A percentile compares a stretch with the other conserved stretches of the same genome.
Evolutionary conservation across 2,329 filamentous ascomycete species (phyloP).

Genomic region (Aspergillus fumigatus): DNA sequence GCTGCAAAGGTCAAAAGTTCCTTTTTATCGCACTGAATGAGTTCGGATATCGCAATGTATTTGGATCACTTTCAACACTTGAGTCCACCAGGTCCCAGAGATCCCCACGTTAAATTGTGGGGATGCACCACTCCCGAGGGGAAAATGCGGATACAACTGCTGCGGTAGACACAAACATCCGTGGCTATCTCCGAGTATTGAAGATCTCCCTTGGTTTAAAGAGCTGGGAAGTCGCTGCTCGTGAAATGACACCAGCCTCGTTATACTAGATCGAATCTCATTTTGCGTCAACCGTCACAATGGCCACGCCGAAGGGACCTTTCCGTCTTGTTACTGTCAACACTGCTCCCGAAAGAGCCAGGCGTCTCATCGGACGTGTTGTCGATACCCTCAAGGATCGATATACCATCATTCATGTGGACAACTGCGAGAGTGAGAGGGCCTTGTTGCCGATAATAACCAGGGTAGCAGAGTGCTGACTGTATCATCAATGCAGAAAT

Average conservation of each 20-base stretch:
- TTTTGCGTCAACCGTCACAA: conserved; percentile 10
- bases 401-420: conserved; percentile 60
- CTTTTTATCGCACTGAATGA: not conserved
- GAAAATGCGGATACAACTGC: conserved; percentile 1
- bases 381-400: conserved; percentile 57
- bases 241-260: not conserved
- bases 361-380: conserved; percentile 57
- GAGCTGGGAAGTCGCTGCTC: not conserved
- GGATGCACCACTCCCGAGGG: conserved; percentile 11
- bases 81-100: not conserved
- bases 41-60: conserved; percentile 6
- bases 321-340: conserved; percentile 65
- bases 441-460: not conserved
- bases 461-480: not conserved
- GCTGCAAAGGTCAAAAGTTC: not conserved
- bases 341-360: conserved; percentile 61
- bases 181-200: not conserved
- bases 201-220: not conserved
- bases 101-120: conserved; percentile 13
- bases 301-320: conserved; percentile 48
- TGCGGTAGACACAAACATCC: not conserved
- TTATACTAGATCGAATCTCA: not conserved
- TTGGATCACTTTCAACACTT: conserved; percentile 8
- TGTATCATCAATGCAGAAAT: conserved; percentile 35
- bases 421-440: conserved; percentile 56